These are phyloP conservation scores for Trypanosoma avium DNA, from an alignment of 208 protist genomes.

Conservation along the genomic window DNA sequence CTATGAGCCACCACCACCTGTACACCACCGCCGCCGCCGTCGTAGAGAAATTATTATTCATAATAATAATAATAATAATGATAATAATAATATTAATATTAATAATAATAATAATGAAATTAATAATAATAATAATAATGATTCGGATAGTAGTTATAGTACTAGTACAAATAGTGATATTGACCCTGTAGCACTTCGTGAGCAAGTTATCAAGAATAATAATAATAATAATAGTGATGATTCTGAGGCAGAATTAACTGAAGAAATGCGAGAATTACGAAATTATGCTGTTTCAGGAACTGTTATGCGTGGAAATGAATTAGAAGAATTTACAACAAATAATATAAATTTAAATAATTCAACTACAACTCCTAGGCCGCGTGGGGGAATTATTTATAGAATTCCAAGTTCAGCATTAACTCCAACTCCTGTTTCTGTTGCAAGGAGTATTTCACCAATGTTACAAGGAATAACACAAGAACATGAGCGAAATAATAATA, in stretches of 20 bases:
- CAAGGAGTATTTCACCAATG: not conserved
- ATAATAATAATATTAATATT: not conserved
- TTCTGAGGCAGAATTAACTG: not conserved
- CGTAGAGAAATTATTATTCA: not conserved
- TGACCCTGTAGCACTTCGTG: slow-evolving; percentile 7
- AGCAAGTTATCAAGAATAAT: no score
- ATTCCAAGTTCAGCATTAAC: slow-evolving; percentile 1
- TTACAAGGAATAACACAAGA: not conserved
- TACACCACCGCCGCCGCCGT: not conserved
- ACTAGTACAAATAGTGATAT: slow-evolving; percentile 7
- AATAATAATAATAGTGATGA: no score
- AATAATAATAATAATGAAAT: not conserved
- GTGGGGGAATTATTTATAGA: slow-evolving; percentile 6
- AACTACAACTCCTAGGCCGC: not conserved
- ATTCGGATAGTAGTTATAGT: not conserved
- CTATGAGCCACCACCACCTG: not conserved
- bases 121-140: slow-evolving; percentile 1
- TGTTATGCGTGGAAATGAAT: not conserved
- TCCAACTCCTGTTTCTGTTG: not conserved
- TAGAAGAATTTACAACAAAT: no score
- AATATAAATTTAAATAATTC: no score
- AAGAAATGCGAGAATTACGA: not conserved
- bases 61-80: no score
- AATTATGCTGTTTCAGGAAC: not conserved
- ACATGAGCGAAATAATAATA: not conserved